Base-by-base conservation (phyloP, 2,329 filamentous ascomycete genomes). In the Cercospora sojina region DNA sequence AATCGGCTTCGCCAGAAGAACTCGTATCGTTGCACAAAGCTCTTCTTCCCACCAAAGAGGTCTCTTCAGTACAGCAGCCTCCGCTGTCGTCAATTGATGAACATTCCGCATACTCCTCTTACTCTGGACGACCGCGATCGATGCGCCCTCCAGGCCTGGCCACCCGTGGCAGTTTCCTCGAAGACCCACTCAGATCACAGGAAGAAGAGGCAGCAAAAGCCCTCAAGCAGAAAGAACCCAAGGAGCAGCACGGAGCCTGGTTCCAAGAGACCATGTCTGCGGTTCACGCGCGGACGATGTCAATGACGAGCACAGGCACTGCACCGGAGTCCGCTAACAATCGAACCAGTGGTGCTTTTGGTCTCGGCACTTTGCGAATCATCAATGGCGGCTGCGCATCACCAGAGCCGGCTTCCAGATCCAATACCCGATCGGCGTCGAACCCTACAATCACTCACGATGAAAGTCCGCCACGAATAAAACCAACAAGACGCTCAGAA, bases 1-100 rank as follows among this genome's bases (percentile, higher is more conserved):
- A 80, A 72, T 82, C 76, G 51, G 82, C 80, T 1, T 79, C 80
- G 5, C 81, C 81, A 1, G 81, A 83, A 62, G 81, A 84, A 64
- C 74, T 84, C 32, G 81, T 80, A 25, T 80, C 82, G 31, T 68
- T 79, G 31, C 77, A 79, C 67, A 71, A 75, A 65, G 77, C 77
- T 10, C 69, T 79, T 23, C 67, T 79, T 10, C 77, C 77, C 1
- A 74, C 73, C 29, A 76, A 73, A 63, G 71, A 75, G 20, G 71
- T 70, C 10, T 72, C 71, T 29, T 61, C 66, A 0, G 64, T 68
- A 1, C 62, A 61, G 12, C 65, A 69, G 23, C 70, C 73, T 7
- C 55, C 63, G 25, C 51, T 67, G 4, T 68, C 70, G 4, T 66
- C 70, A 0, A 67, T 67, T 29, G 71, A 72, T n/a, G 69, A 74